Evolutionary conservation across 1,284 basidiomycete species (phyloP).

Genomic region (Microbotryum lychnidis-dioicae): DNA sequence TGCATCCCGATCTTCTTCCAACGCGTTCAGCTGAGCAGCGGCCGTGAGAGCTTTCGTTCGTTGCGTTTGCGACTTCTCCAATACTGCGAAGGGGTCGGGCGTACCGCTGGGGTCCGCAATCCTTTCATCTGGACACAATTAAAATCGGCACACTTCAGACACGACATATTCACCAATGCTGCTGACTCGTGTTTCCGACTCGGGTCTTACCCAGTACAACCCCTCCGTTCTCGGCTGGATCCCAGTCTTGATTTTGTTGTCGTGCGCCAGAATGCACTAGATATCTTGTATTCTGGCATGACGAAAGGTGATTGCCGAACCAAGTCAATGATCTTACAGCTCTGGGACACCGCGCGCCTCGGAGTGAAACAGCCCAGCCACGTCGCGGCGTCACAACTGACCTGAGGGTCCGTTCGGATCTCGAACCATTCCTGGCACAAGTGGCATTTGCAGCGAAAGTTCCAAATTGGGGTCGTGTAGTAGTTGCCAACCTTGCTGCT

Average conservation of each 20-base stretch:
- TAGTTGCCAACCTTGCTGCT: conserved; percentile 80
- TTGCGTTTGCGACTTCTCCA: conserved; percentile 78
- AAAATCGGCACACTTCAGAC: not conserved
- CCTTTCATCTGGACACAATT: conserved; percentile 54
- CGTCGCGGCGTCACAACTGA: conserved; percentile 34
- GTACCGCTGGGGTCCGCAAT: conserved; percentile 43
- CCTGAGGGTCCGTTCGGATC: conserved; percentile 94
- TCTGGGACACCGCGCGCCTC: not conserved
- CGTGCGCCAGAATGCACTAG: conserved; percentile 83
- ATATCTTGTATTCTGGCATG: conserved; percentile 76
- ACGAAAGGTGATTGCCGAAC: conserved; percentile 1
- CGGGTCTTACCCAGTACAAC: conserved; percentile 63
- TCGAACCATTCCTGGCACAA: conserved; percentile 84
- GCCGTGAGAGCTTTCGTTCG: conserved; percentile 61
- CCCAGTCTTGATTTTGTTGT: conserved; percentile 89
- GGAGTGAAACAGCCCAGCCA: not conserved
- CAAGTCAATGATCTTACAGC: not conserved
- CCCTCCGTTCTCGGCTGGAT: conserved; percentile 89
- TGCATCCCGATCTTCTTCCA: conserved; percentile 63
- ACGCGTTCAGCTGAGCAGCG: conserved; percentile 64
- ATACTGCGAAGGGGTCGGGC: conserved; percentile 71
- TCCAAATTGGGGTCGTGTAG: conserved; percentile 86
- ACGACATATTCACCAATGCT: not conserved
- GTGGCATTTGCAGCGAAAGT: conserved; percentile 94
- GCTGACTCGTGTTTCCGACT: conserved; percentile 1